Base-by-base conservation (phyloP, 208 protist genomes). In the Blechomonas ayalai region DNA sequence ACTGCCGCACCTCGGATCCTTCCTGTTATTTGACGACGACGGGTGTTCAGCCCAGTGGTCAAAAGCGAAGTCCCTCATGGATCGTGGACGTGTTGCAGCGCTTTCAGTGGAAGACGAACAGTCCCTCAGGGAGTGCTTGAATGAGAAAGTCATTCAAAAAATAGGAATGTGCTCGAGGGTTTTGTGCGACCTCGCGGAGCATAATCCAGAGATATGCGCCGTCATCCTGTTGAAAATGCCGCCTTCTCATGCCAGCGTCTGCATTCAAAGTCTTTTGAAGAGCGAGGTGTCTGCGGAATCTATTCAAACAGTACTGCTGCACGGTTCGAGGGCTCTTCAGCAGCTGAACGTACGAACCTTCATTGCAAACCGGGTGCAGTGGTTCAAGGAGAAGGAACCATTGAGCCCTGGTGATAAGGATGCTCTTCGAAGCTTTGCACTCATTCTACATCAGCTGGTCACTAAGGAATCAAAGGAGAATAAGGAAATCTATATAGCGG, bases 401-500 rank as follows among this genome's bases (percentile, higher is more conserved):
- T 32, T 60, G 9, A 52, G 54, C 9, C n/a, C 31, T 13, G 42
- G 16, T 36, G 58, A 68, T 6, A 78, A 55, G 38, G 72, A 80
- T 34, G 32, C 25, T 6, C 12, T 85, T 32, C 69, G 73, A 20
- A 56, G 40, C 26, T 84, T 84, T 62, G 60, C 64, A 2, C 56
- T 60, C 18, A 71, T 56, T 24, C 75, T 85, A 40, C 69, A 84
- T 29, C 59, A 85, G 39, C 51, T 85, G 0, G 44, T 89, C 19
- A 70, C 62, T 4, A 75, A 79, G 29, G 52, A 56, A 3, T 53
- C 63, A 4, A 82, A 79, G 42, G 80, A 81, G 28, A 85, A 84
- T 42, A 82, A 81, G 32, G 75, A 82, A 24, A 65, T 89, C 19
- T 79, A 66, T 23, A 65, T 89, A 25, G 49, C 71, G 2, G 69